Percentiles rank a stretch among this genome's conserved stretches.
Conservation (phyloP, 2,329 filamentous ascomycete species). For the Aspergillus unguis region DNA sequence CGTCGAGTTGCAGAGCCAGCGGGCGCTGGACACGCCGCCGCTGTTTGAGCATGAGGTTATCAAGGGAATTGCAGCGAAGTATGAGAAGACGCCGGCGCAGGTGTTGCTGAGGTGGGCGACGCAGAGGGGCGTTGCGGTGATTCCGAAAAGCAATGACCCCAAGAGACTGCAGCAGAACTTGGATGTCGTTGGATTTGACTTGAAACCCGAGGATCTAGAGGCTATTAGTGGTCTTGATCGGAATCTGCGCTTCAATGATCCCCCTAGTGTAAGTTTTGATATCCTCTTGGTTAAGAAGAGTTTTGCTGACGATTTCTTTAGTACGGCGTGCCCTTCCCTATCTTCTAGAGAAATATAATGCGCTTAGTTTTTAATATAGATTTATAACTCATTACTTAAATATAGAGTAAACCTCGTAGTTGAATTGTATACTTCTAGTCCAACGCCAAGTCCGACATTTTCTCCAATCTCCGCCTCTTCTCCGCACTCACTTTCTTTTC, state of each 20-base stretch:
- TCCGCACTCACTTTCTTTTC: too few species aligned
- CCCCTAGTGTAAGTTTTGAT: conserved; percentile 58
- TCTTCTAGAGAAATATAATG: conserved; percentile 43
- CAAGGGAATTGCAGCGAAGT: conserved; percentile 63
- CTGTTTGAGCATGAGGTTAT: conserved; percentile 69
- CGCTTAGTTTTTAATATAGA: too few species aligned
- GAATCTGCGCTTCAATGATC: conserved; percentile 73
- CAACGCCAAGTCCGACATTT: too few species aligned
- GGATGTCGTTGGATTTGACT: conserved; percentile 62
- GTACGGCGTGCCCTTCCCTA: conserved; percentile 50
- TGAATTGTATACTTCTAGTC: too few species aligned
- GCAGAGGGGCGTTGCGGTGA: conserved; percentile 75
- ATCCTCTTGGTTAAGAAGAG: not conserved
- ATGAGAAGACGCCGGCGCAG: conserved; percentile 72
- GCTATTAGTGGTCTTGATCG: conserved; percentile 64
- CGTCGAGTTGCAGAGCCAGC: conserved; percentile 70
- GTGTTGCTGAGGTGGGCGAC: conserved; percentile 84
- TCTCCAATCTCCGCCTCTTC: too few species aligned
- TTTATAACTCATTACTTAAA: too few species aligned
- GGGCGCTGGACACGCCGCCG: conserved; percentile 62
- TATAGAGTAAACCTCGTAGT: too few species aligned
- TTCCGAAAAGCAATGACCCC: conserved; percentile 18
- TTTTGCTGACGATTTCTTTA: conserved; percentile 25
- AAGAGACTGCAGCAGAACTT: conserved; percentile 61
- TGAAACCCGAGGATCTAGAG: conserved; percentile 64